These are phyloP conservation scores for Komagataella phaffii DNA, from an alignment of 805 yeast genomes.

Conservation along the genomic window DNA sequence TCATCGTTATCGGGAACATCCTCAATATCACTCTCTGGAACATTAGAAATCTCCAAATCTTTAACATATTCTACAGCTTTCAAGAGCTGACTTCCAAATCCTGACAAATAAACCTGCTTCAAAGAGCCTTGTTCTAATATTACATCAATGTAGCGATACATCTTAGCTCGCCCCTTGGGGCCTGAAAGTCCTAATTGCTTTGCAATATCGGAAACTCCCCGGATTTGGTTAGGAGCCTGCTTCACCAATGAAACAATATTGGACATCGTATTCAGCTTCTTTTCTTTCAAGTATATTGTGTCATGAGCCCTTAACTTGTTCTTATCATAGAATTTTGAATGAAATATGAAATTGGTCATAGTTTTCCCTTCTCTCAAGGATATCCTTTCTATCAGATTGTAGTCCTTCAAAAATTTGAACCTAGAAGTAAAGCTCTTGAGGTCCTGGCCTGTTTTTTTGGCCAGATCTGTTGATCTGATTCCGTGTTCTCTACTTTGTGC, in stretches of 20 bases:
- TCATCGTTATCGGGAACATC: conserved; percentile 13
- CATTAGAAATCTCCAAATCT: conserved; percentile 26
- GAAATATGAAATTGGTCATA: conserved; percentile 25
- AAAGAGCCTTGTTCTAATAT: neutral
- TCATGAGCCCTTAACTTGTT: neutral
- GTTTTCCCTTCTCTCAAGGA: conserved; percentile 3
- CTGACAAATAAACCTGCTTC: neutral
- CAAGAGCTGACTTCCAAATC: neutral
- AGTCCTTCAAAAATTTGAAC: conserved; percentile 36
- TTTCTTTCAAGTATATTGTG: neutral
- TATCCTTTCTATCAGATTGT: conserved; percentile 30
- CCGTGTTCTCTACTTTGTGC: conserved; percentile 45
- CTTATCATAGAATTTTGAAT: conserved; percentile 25
- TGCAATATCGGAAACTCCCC: conserved; percentile 24
- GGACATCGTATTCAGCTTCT: neutral
- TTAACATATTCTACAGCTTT: conserved; percentile 49
- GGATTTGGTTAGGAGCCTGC: neutral
- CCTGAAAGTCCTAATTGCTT: neutral
- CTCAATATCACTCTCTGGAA: conserved; percentile 14
- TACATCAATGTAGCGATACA: neutral
- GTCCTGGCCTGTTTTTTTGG: conserved; percentile 50
- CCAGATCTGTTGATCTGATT: conserved; percentile 43
- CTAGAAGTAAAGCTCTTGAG: conserved; percentile 57
- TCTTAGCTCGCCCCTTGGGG: conserved; percentile 5
- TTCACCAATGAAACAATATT: conserved; percentile 21